Base-by-base conservation (phyloP, 169 alveolate species). In the Ichthyophthirius multifiliis region DNA sequence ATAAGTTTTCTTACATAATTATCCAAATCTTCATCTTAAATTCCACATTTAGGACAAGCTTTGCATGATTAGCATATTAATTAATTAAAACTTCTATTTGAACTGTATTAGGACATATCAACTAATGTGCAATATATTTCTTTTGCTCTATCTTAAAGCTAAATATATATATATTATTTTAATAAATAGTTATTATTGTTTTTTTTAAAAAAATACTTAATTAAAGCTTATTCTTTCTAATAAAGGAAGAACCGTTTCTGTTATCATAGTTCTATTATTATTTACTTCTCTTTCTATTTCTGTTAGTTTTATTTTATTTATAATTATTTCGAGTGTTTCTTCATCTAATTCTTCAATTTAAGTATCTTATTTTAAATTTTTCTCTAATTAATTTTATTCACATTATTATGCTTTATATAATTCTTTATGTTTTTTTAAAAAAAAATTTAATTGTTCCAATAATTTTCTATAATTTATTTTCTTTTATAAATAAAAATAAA, bases 231-330 rank as follows among this genome's bases (percentile, higher is more conserved):
- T 34, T 16, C 16, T 37, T 9, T 67, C 77, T 37, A 67, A 37
- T 16, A 67, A 37, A 39, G 87, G 86, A 18, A 86, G 74, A 44
- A 86, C 79, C 1, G 75, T 81, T 13, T 75, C 44, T 10, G 85
- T 30, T 5, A 86, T 82, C 30, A 86, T 75, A 4, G 91, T 87
- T 16, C 83, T 82, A 5, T 71, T 31, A 20, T 82, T 79, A 37
- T 75, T 43, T 7, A 82, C 80, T 37, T 81, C 80, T 43, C 88
- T 81, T 31, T 86, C 91, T 32, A 76, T 62, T 74, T 86, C 91
- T 15, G 46, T 74, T 62, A 79, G 83, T 41, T 79, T 75, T 0
- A 86, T 30, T 55, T 62, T 34, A n/a, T 46, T 46, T n/a, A 86
- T 34, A 31, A 71, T 45, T 13, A 64, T 15, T 23, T 75, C 64